phyloP scores from a whole-genome alignment of 2,329 filamentous ascomycete genomes.

The Ophiobolus disseminans region DNA sequence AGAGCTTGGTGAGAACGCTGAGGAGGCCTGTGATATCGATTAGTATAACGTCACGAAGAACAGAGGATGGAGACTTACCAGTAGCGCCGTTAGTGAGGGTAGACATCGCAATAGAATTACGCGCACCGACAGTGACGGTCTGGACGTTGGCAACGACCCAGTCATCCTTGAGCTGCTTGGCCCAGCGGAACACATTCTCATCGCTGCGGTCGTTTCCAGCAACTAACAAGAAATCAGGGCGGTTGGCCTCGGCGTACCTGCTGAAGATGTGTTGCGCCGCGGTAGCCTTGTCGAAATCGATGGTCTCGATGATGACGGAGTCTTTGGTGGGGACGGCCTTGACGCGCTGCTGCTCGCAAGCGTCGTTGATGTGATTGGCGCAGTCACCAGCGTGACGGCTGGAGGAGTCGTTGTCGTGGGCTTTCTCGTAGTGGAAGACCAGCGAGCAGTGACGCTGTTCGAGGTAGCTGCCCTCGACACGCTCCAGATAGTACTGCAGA shows the following conservation, averaged over 20 bases:
- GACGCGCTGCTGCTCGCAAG: conserved; percentile 81
- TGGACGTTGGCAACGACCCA: conserved; percentile 65
- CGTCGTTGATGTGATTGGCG: conserved; percentile 93
- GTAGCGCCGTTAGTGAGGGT: conserved; percentile 92
- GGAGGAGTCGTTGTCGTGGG: conserved; percentile 77
- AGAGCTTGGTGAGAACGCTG: conserved; percentile 37
- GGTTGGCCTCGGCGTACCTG: conserved; percentile 32
- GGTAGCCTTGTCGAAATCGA: conserved; percentile 86
- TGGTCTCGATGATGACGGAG: conserved; percentile 82
- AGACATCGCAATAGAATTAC: conserved; percentile 85
- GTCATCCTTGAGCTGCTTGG: conserved; percentile 73
- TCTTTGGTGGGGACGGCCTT: conserved; percentile 83
- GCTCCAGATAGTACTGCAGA: conserved; percentile 86
- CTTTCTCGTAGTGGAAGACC: conserved; percentile 86
- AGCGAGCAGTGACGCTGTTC: conserved; percentile 92
- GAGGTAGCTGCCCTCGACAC: conserved; percentile 84
- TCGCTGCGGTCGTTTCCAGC: conserved; percentile 92
- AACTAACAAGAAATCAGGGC: conserved; percentile 83
- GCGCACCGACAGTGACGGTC: conserved; percentile 84
- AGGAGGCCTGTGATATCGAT: conserved; percentile 35
- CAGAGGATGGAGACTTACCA: conserved; percentile 62
- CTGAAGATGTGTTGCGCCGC: conserved; percentile 78
- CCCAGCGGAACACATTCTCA: conserved; percentile 93
- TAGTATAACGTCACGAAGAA: conserved; percentile 4
- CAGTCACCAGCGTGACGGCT: conserved; percentile 85